Evolutionary conservation across 352 stramenopile genomes (phyloP).

Genomic region (Phytopythium montanum): DNA sequence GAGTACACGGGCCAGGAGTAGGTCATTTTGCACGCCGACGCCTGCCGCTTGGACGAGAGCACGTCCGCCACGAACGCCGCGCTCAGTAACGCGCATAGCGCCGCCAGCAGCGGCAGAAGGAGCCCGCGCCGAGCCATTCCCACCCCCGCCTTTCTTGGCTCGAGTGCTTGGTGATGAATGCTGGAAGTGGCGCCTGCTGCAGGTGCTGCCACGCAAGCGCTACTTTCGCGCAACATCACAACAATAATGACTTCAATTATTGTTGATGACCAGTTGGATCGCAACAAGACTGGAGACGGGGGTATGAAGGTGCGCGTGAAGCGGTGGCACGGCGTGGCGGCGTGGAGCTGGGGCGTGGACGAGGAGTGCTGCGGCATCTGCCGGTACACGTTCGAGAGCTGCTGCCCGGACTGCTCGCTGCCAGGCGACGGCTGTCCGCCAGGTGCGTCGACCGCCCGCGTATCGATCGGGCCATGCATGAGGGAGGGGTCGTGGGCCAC

Average conservation of each 20-base stretch:
- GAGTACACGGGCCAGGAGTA: constrained; percentile 85
- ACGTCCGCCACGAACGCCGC: constrained; percentile 43
- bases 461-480: too few relatives aligned
- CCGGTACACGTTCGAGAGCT: constrained; percentile 78
- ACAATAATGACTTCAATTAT: neutral
- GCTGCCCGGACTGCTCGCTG: constrained; percentile 74
- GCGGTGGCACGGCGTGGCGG: constrained; percentile 87
- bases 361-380: constrained; percentile 91
- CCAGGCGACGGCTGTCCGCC: constrained; percentile 83
- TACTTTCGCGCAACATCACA: constrained; percentile 9
- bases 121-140: constrained; percentile 14
- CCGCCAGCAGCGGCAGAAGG: constrained; percentile 51
- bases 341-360: constrained; percentile 90
- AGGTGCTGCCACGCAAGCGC: neutral
- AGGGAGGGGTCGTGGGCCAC: too few relatives aligned
- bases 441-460: constrained; percentile 25
- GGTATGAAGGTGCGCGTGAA: constrained; percentile 83
- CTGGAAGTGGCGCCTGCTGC: neutral
- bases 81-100: constrained; percentile 43
- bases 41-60: constrained; percentile 16
- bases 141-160: too few relatives aligned
- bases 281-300: neutral
- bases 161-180: neutral
- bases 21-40: constrained; percentile 78
- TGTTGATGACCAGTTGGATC: constrained; percentile 3